phyloP scores from a whole-genome alignment of 208 protist genomes.

The Leishmania aethiopica region DNA sequence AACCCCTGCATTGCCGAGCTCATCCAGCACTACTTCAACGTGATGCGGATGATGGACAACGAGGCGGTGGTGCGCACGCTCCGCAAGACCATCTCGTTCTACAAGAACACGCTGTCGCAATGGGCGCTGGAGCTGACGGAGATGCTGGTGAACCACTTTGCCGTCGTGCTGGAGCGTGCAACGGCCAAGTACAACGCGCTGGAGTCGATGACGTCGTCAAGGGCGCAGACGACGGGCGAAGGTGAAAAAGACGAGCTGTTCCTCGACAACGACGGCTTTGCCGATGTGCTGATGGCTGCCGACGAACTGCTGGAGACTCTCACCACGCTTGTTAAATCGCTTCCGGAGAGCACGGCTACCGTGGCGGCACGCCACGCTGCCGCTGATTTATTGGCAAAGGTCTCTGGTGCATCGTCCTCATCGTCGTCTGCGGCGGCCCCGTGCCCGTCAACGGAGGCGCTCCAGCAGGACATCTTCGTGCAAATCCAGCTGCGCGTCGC shows the following conservation, averaged over 20 bases:
- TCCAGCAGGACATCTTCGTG: constrained; percentile 52
- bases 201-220: constrained; percentile 19
- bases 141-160: constrained; percentile 85
- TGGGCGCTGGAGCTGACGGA: constrained; percentile 84
- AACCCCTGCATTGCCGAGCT: constrained; percentile 87
- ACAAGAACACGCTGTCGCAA: constrained; percentile 83
- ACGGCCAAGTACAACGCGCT: constrained; percentile 51
- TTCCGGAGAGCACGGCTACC: constrained; percentile 44
- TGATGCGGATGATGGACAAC: constrained; percentile 92
- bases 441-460: constrained; percentile 3
- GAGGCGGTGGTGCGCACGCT: constrained; percentile 90
- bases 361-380: constrained; percentile 14
- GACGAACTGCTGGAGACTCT: constrained; percentile 89
- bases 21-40: constrained; percentile 89
- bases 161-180: constrained; percentile 53
- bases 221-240: background rate
- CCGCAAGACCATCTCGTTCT: constrained; percentile 86
- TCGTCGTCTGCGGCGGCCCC: background rate
- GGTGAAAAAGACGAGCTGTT: constrained; percentile 1
- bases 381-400: constrained; percentile 5
- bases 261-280: constrained; percentile 58
- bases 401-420: background rate
- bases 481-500: constrained; percentile 64
- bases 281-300: constrained; percentile 70
- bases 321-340: constrained; percentile 67